Conservation (phyloP, 2,329 filamentous ascomycete species). For the Ophiostoma novo-ulmi region DNA sequence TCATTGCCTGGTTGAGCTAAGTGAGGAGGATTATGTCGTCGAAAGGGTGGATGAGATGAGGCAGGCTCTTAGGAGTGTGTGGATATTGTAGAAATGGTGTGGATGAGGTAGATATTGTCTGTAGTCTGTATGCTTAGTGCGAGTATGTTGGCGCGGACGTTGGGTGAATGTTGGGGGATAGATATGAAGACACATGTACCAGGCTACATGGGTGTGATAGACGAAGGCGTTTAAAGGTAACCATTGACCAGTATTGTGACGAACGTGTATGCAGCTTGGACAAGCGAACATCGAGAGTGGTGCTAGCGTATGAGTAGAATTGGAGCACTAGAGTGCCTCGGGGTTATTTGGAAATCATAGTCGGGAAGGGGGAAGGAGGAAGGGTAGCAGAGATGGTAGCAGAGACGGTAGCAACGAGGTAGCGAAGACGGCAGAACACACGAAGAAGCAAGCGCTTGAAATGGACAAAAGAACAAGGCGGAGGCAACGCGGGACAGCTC, state of each 20-base stretch:
- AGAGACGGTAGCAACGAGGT: neutral
- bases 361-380: too few relatives aligned
- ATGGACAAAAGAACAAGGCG: neutral
- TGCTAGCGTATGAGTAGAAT: neutral
- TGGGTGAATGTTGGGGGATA: neutral
- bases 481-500: slow-evolving; percentile 1
- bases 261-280: slow-evolving; percentile 2
- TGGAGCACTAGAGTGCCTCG: neutral
- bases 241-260: neutral
- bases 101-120: neutral
- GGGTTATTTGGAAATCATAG: neutral
- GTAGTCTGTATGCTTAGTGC: neutral
- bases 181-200: too few relatives aligned
- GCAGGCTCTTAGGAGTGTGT: neutral
- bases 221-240: neutral
- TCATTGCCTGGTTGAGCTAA: neutral
- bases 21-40: neutral
- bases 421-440: neutral
- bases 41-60: neutral
- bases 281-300: neutral
- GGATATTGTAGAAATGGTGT: neutral
- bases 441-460: neutral
- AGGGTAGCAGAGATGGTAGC: neutral
- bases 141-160: neutral
- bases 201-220: too few relatives aligned